phyloP scores from a whole-genome alignment of 148 eudicot species.

The Nyssa sinensis region DNA sequence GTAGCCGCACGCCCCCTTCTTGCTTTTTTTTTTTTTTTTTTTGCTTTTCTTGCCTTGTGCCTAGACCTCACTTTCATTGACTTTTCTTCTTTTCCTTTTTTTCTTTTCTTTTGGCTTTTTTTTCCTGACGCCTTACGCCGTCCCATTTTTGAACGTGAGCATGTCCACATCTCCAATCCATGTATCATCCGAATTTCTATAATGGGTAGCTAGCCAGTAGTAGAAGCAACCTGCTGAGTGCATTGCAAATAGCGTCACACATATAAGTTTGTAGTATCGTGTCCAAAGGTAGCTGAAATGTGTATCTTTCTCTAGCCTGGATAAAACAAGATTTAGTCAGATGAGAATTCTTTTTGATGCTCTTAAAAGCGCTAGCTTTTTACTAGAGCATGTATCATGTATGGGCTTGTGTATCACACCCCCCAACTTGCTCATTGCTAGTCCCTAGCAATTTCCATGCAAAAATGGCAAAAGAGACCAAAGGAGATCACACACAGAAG shows the following conservation, averaged over 20 bases:
- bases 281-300: conserved; percentile 61
- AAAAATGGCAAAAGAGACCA: too few relatives aligned
- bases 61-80: too few relatives aligned
- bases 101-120: too few relatives aligned
- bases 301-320: conserved; percentile 55
- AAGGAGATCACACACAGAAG: too few relatives aligned
- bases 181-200: conserved; percentile 25
- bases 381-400: not conserved
- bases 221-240: conserved; percentile 60
- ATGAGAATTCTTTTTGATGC: not conserved
- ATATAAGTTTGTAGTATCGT: conserved; percentile 41
- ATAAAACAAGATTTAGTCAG: not conserved
- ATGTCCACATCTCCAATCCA: conserved; percentile 57
- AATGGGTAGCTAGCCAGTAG: conserved; percentile 44
- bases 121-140: too few relatives aligned
- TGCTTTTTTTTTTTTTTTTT: too few relatives aligned
- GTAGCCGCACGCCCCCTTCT: too few relatives aligned
- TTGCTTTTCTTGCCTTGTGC: too few relatives aligned
- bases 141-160: conserved; percentile 33
- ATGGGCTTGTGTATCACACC: not conserved
- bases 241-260: conserved; percentile 47
- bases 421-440: too few relatives aligned
- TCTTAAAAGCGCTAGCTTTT: not conserved
- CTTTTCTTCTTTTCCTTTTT: too few relatives aligned
- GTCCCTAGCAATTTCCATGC: too few relatives aligned